Evolutionary conservation across 1,139 yeast species (phyloP), one percentile per base, ranked within the genome.

Genomic region (Arxiozyma heterogenica): DNA sequence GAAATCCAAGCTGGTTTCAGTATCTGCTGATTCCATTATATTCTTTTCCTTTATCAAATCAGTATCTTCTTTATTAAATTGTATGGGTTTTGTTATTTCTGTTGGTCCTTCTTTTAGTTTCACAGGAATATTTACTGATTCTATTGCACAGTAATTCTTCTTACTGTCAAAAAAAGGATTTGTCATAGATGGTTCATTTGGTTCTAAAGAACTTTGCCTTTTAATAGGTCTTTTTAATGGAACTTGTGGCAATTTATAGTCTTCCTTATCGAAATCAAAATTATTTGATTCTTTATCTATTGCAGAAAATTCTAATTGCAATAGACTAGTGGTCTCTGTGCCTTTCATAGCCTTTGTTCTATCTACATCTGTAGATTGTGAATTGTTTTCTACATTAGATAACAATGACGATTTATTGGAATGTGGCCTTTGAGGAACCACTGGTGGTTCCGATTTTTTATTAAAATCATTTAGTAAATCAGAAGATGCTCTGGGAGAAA

Each of bases 391-490:
- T 22, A 5, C 5, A 17, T 22, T 3, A 22, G 23, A 23, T 15
- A 12, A 9, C 18, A 9, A 49, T 17, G 47, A 5, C 8, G n/a
- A 22, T 39, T 45, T 50, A 20, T 41, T 45, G 3, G 41, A 27
- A 27, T 11, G 23, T 17, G 52, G 52, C 25, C 49, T 50, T 30
- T 44, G 45, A n/a, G 52, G 52, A 17, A 44, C 41, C 8, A 25
- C 23, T 15, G 52, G 52, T 9, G 21, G 15, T 21, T 11, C 41
- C 17, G 22, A 6, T 3, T 12, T 34, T 22, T 42, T 45, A 23
- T 49, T 42, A 17, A 43, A 5, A 38, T 17, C 30, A 12, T 8
- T 34, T 15, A 12, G 34, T 7, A 12, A 9, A 21, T 50, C 27
- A 46, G 39, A 34, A 34, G 39, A 34, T 1, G n/a, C 2, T 3